phyloP scores from a whole-genome alignment of 129 eudicot genomes.

The Silybum marianum region DNA sequence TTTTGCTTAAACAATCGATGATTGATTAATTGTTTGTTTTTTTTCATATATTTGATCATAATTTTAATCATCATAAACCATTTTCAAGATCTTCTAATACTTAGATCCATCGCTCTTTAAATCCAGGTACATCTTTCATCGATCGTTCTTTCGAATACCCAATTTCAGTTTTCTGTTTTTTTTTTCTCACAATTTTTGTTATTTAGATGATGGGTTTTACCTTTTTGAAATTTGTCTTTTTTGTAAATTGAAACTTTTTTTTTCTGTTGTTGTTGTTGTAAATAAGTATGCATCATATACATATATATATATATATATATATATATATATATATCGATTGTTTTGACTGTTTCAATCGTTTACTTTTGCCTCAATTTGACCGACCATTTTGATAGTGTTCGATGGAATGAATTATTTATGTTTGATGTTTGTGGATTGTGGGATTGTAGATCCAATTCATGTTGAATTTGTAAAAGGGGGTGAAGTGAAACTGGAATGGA shows the following conservation, averaged over 20 bases:
- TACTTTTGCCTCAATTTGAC: neutral
- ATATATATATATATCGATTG: constrained; percentile 2
- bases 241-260: constrained; percentile 3
- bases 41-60: constrained; percentile 14
- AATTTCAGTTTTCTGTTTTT: constrained; percentile 26
- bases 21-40: neutral
- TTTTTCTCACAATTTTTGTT: neutral
- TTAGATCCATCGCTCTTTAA: constrained; percentile 21
- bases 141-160: constrained; percentile 27
- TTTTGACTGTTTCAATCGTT: constrained; percentile 21
- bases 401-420: neutral
- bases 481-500: neutral
- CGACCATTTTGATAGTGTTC: neutral
- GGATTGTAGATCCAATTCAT: constrained; percentile 27
- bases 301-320: too few relatives aligned
- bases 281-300: neutral
- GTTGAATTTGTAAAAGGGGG: constrained; percentile 5
- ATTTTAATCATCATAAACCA: constrained; percentile 11
- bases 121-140: constrained; percentile 9
- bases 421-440: neutral
- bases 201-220: constrained; percentile 27
- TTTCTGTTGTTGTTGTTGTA: too few relatives aligned
- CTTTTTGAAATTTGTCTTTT: neutral
- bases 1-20: constrained; percentile 20
- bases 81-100: constrained; percentile 32